Evolutionary conservation across 192 early-diverging fungal species (phyloP).

Genomic region (Podochytrium sp.): DNA sequence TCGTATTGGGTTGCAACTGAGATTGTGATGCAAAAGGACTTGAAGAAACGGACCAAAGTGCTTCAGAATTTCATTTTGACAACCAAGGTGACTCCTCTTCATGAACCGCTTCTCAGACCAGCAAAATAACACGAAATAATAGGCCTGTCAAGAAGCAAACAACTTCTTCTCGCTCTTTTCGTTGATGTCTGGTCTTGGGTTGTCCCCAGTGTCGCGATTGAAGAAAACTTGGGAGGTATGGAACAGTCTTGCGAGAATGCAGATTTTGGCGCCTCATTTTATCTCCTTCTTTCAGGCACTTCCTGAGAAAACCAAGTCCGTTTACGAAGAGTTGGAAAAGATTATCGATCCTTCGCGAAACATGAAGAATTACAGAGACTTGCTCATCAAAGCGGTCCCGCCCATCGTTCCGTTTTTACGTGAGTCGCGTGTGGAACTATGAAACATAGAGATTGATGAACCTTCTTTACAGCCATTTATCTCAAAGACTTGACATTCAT

Average conservation of each 20-base stretch:
- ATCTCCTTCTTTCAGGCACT: conserved; percentile 34
- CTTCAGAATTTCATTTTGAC: conserved; percentile 56
- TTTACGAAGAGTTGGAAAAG: conserved; percentile 55
- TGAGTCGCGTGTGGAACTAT: conserved; percentile 34
- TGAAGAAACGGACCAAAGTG: conserved; percentile 54
- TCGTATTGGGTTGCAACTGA: conserved; percentile 66
- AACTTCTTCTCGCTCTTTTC: conserved; percentile 66
- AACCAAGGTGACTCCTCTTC: conserved; percentile 50
- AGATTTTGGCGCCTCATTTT: not conserved
- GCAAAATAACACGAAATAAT: not conserved
- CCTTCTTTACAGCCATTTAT: conserved; percentile 52
- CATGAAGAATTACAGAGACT: conserved; percentile 64
- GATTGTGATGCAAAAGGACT: conserved; percentile 51
- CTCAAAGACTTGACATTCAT: conserved; percentile 62
- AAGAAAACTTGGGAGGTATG: conserved; percentile 68
- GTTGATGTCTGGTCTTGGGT: conserved; percentile 60
- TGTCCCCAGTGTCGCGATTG: conserved; percentile 57
- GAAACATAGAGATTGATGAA: not conserved
- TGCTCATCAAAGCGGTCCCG: conserved; percentile 40
- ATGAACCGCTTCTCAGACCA: not conserved
- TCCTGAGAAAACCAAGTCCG: conserved; percentile 53
- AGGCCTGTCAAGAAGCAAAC: conserved; percentile 59
- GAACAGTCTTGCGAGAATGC: not conserved
- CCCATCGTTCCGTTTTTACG: conserved; percentile 68
- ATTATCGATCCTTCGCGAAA: conserved; percentile 62